phyloP scores from a whole-genome alignment of 108 stramenopile genomes.

The Ochromonas danica region DNA sequence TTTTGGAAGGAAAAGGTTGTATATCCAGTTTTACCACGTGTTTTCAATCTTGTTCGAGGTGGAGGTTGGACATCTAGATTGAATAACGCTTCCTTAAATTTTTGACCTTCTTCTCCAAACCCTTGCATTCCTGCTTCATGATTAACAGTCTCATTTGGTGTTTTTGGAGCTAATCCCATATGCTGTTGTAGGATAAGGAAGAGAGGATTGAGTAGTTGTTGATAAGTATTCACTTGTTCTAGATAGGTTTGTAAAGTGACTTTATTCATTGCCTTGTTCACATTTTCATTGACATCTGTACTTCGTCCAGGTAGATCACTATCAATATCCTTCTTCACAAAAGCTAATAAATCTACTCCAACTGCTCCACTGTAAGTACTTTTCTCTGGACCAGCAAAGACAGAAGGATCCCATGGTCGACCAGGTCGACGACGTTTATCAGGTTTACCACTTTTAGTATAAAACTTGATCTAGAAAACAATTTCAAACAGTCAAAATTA shows the following conservation, averaged over 20 bases:
- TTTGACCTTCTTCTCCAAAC: slow-evolving; percentile 3
- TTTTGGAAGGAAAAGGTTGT: too few species aligned
- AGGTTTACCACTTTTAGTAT: slow-evolving; percentile 25
- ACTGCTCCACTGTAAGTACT: not conserved
- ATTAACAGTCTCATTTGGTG: too few species aligned
- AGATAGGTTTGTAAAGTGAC: slow-evolving; percentile 29
- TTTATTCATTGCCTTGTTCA: not conserved
- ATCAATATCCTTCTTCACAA: not conserved
- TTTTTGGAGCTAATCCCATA: too few species aligned
- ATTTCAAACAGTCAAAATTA: too few species aligned
- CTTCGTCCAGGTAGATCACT: not conserved
- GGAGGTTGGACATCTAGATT: too few species aligned
- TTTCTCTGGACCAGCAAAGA: slow-evolving; percentile 7
- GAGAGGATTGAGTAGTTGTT: slow-evolving; percentile 19
- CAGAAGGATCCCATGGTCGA: slow-evolving; percentile 18
- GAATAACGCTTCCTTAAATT: not conserved
- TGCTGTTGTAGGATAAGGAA: not conserved
- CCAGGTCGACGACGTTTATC: slow-evolving; percentile 15
- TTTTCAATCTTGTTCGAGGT: too few species aligned
- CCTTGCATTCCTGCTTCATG: too few species aligned
- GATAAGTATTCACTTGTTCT: slow-evolving; percentile 23
- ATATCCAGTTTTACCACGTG: too few species aligned
- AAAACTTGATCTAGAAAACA: too few species aligned
- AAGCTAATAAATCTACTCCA: slow-evolving; percentile 12
- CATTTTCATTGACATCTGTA: not conserved